These are phyloP conservation scores for Calonectria ilicicola DNA, from an alignment of 2,329 filamentous ascomycete genomes.

Conservation along the genomic window DNA sequence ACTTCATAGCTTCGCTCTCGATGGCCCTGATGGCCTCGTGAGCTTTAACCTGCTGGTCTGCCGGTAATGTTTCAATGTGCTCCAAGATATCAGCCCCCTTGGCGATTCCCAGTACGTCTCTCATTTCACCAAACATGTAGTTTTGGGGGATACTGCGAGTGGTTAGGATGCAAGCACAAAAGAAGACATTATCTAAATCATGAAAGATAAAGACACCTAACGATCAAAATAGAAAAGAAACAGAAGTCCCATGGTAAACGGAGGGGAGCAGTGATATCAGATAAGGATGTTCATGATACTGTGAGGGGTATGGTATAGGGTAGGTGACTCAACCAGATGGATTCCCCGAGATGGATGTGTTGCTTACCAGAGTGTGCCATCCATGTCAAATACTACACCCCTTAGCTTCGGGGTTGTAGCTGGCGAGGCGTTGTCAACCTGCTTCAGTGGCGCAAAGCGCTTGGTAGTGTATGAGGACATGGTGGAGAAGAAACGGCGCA, in stretches of 20 bases:
- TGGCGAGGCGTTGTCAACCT: constrained; percentile 44
- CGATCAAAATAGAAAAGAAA: too few species aligned
- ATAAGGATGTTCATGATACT: neutral
- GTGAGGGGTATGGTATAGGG: neutral
- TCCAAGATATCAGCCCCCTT: constrained; percentile 86
- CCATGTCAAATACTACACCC: constrained; percentile 88
- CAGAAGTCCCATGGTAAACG: too few species aligned
- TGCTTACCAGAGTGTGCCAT: constrained; percentile 90
- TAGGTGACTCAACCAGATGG: neutral
- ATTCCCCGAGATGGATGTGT: neutral
- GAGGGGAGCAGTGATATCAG: neutral
- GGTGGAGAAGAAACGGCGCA: constrained; percentile 50
- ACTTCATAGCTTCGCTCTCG: constrained; percentile 83
- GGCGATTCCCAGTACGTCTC: constrained; percentile 76
- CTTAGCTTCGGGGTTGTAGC: constrained; percentile 59
- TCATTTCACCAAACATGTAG: constrained; percentile 96
- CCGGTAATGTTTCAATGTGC: constrained; percentile 82
- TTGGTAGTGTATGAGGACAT: constrained; percentile 57
- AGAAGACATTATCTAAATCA: neutral
- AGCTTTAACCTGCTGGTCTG: constrained; percentile 69
- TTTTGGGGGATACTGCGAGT: constrained; percentile 82
- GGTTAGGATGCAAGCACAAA: neutral
- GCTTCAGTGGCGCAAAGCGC: constrained; percentile 69
- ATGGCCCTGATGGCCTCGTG: constrained; percentile 81
- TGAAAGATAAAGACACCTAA: neutral